These are phyloP conservation scores for Cucurbita ficifolia DNA, from an alignment of 306 rosid species.

Conservation along the genomic window DNA sequence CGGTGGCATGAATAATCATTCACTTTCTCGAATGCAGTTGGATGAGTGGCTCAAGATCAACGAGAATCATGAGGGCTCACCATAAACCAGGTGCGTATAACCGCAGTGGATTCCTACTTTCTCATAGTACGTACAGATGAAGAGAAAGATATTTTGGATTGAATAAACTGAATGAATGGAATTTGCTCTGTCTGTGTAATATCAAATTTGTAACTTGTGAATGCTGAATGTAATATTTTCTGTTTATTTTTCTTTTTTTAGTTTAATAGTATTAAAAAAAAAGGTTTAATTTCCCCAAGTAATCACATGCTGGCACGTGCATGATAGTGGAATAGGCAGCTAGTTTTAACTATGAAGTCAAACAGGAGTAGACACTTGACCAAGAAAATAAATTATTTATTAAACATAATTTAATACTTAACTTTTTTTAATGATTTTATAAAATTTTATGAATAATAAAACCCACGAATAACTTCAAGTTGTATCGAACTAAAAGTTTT, in stretches of 20 bases:
- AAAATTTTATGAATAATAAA: no score
- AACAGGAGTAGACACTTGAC: not conserved
- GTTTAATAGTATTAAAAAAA: not conserved
- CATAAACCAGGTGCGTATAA: not conserved
- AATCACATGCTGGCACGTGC: slow-evolving; percentile 2
- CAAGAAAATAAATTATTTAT: no score
- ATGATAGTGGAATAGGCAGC: not conserved
- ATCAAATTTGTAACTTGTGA: not conserved
- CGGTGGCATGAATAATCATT: not conserved
- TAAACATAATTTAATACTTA: no score
- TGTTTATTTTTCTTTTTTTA: not conserved
- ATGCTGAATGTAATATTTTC: not conserved
- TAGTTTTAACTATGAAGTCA: slow-evolving; percentile 1
- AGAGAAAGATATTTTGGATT: not conserved
- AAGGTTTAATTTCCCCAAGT: not conserved
- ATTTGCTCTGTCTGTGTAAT: not conserved
- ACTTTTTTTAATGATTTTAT: no score
- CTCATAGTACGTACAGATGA: not conserved
- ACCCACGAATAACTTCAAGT: no score
- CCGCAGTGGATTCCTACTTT: not conserved
- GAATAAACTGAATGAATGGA: not conserved
- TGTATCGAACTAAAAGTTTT: no score
- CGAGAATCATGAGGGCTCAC: not conserved
- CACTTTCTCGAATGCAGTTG: not conserved
- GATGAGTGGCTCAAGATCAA: not conserved